These are phyloP conservation scores for Thinopyrum obtusiflorum DNA, from an alignment of 202 grass and related monocot genomes.

Conservation along the genomic window DNA sequence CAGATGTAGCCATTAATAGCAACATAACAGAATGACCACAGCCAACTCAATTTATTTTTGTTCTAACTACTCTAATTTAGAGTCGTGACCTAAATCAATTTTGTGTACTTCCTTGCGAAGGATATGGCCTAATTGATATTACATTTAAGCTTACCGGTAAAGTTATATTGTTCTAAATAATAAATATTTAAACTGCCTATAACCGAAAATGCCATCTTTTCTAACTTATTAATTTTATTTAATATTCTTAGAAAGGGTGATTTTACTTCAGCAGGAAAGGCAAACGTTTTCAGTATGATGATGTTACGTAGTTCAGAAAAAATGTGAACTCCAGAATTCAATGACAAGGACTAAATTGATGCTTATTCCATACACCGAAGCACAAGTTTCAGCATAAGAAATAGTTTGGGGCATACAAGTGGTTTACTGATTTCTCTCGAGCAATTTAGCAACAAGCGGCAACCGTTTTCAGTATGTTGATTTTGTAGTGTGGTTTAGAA, in stretches of 20 bases:
- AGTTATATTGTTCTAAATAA: not conserved
- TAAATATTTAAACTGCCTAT: not conserved
- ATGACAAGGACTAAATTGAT: not conserved
- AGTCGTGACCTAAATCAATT: not conserved
- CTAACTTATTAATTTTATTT: not conserved
- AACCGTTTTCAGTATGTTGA: constrained; percentile 17
- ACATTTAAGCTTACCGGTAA: not conserved
- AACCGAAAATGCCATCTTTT: not conserved
- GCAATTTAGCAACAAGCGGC: constrained; percentile 39
- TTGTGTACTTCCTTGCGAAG: not conserved
- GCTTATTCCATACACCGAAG: constrained; percentile 14
- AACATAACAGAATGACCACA: not conserved
- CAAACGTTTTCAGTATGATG: not conserved
- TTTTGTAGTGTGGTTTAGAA: not conserved
- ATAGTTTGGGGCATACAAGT: constrained; percentile 47
- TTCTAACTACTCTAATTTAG: not conserved
- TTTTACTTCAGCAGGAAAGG: constrained; percentile 9
- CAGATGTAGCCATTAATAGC: not conserved
- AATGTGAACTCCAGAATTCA: not conserved
- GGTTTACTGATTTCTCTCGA: constrained; percentile 41
- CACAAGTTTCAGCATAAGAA: not conserved
- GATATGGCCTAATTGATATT: not conserved
- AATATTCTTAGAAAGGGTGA: not conserved
- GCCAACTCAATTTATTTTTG: no score
- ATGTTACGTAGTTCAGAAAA: not conserved